Evolutionary conservation across 345 rosid genomes (phyloP).

Genomic region (Gossypium rotundifolium): DNA sequence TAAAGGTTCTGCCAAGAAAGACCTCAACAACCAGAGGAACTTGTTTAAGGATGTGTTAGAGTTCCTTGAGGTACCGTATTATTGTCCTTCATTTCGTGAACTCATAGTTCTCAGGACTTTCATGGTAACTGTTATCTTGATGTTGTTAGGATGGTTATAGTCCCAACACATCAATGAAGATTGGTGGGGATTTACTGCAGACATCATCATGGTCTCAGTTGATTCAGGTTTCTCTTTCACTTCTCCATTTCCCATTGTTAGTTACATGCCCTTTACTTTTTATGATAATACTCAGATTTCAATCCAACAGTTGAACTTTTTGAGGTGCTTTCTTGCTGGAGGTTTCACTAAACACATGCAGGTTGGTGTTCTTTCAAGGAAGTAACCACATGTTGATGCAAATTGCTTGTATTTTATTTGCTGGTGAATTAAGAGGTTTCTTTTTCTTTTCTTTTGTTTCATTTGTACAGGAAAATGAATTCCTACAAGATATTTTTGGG

Average conservation of each 20-base stretch:
- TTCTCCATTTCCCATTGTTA: neutral
- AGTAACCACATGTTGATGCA: neutral
- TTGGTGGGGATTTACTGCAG: slow-evolving; percentile 62
- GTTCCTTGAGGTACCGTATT: slow-evolving; percentile 53
- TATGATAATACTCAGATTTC: neutral
- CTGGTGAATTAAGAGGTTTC: neutral
- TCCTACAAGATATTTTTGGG: slow-evolving; percentile 68
- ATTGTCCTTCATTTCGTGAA: neutral
- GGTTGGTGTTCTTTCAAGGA: slow-evolving; percentile 37
- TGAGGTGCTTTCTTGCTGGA: slow-evolving; percentile 83
- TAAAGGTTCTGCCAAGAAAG: slow-evolving; percentile 89
- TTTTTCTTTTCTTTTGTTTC: neutral
- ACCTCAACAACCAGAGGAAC: slow-evolving; percentile 78
- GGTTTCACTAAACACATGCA: slow-evolving; percentile 95
- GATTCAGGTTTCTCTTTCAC: slow-evolving; percentile 45
- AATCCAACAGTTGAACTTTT: slow-evolving; percentile 56
- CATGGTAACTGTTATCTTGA: neutral
- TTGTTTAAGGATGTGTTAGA: slow-evolving; percentile 76
- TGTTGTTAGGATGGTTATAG: slow-evolving; percentile 46
- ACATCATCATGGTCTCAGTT: slow-evolving; percentile 68
- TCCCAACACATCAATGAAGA: slow-evolving; percentile 62
- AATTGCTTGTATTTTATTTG: neutral
- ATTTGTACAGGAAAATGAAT: slow-evolving; percentile 65
- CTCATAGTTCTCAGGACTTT: neutral
- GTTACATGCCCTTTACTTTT: slow-evolving; percentile 5